Evolutionary conservation across 257 asterid genomes (phyloP), one percentile per base, ranked within the genome.

Genomic region (Solanum piurae): DNA sequence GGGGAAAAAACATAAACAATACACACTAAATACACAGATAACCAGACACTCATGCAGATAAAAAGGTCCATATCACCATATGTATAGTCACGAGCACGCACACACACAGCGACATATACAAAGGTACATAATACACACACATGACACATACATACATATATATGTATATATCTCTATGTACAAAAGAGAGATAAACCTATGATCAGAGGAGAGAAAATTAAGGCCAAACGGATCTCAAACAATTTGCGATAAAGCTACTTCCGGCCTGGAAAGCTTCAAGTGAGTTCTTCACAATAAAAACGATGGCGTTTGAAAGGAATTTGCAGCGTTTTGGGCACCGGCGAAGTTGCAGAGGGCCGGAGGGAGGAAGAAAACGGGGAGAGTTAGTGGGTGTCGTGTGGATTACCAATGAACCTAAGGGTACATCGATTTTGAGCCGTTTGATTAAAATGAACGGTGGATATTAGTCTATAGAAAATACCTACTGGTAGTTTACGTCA

Each of bases 311-410:
- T 69, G 2, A 25, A 25, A 77, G 84, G 37, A 42, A 25, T 25
- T 40, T 71, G 79, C 37, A 72, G 79, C 62, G 0, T 55, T 31
- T 69, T 16, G 83, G 60, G 85, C 85, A 84, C 91, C 91, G 91
- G 88, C 87, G 86, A 88, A 88, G 86, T 58, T 76, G 86, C 85
- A 60, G 87, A 86, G 64, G 85, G 88, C 38, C 80, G 85, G 64
- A 83, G 82, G 42, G 89, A 83, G 33, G 84, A 31, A 79, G 90
- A 77, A 77, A 85, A 66, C 68, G 69, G 87, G 76, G 79, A 66
- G 88, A 84, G 90, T 69, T 86, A 88, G 88, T 88, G 90, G 83
- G 92, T 88, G 91, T 86, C 88, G 83, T 89, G 89, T 86, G 90
- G 87, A 84, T 87, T 80, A 90, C 73, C 84, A 89, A 85, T 73